Base-by-base conservation (phyloP, 352 stramenopile species). In the Globisporangium cederbergense region DNA sequence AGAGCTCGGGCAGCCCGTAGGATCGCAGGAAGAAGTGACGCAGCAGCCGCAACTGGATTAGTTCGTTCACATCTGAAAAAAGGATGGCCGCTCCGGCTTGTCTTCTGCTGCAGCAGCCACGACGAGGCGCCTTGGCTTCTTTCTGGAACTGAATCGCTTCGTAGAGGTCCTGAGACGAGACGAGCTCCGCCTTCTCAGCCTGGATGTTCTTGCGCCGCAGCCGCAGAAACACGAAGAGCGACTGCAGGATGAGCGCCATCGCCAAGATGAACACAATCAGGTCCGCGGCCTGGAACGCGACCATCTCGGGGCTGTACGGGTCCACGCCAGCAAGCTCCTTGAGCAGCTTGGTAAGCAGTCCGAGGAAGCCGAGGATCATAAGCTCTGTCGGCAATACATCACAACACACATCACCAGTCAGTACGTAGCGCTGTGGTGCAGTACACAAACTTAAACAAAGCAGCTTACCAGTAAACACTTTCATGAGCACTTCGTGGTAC, bases 401-500 rank as follows among this genome's bases (percentile, higher is more conserved):
- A 42, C 22, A 22, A 32, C 47, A 38, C 3, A 54, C 14, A 38
- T 64, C 4, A 40, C 25, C 2, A 28, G 25, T 28, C 25, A 28
- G 25, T 28, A 28, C 25, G 25, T 28, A 28, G 25, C 25, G 25
- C 25, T 28, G 25, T 28, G 25, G 25, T 28, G 2, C 25, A 28
- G 25, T 28, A 32, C 25, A 16, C 6, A n/a, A 4, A 60, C 9
- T 45, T 8, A 34, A 0, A 32, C 0, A 60, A 14, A 9, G 1
- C 14, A 6, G 38, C 61, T 52, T 22, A 57, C 61, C 61, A 9
- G 71, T 56, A 60, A 78, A 89, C 6, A 71, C 73, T 54, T 90
- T 90, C 18, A 71, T 81, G 30, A 89, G 66, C 72, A 91, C 89
- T 42, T 89, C 76, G 55, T 86, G 63, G 59, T 88, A 91, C 68